Conservation (phyloP, 1,284 basidiomycete genomes). For the Cystobasidiaceae sp. region DNA sequence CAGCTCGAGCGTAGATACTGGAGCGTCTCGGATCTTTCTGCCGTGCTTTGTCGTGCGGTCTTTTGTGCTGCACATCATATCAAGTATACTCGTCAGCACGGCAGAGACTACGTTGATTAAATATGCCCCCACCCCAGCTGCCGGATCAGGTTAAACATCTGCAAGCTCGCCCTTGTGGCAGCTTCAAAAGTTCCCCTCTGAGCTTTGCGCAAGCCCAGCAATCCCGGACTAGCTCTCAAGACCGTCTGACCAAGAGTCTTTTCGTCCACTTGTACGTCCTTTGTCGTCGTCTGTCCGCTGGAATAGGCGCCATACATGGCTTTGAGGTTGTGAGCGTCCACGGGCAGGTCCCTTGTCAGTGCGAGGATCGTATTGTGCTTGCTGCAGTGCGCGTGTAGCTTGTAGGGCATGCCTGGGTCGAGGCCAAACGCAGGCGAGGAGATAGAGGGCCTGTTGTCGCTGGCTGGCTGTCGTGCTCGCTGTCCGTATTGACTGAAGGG, state of each 20-base stretch:
- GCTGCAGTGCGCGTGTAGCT: constrained; percentile 46
- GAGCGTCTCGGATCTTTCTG: background rate
- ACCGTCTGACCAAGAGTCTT: constrained; percentile 35
- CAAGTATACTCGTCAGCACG: constrained; percentile 19
- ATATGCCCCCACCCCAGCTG: constrained; percentile 33
- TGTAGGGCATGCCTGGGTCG: constrained; percentile 39
- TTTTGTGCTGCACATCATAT: constrained; percentile 33
- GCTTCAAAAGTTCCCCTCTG: constrained; percentile 48
- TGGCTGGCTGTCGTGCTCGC: too few species aligned
- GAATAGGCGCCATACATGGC: background rate
- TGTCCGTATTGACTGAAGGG: background rate
- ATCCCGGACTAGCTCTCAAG: constrained; percentile 37
- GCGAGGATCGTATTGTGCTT: constrained; percentile 50
- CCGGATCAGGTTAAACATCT: constrained; percentile 46
- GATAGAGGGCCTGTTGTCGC: too few species aligned
- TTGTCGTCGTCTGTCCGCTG: background rate
- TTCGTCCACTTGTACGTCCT: constrained; percentile 28
- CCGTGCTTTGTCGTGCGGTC: constrained; percentile 36
- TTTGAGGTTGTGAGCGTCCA: background rate
- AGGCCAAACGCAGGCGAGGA: too few species aligned
- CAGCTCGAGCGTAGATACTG: constrained; percentile 44
- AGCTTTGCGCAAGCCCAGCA: constrained; percentile 48
- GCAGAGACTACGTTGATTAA: too few species aligned
- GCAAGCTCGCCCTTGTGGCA: constrained; percentile 46
- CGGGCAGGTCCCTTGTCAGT: constrained; percentile 34